Evolutionary conservation across 2,329 filamentous ascomycete genomes (phyloP), one percentile per base, ranked within the genome.

Genomic region (Anthostomella pinea): DNA sequence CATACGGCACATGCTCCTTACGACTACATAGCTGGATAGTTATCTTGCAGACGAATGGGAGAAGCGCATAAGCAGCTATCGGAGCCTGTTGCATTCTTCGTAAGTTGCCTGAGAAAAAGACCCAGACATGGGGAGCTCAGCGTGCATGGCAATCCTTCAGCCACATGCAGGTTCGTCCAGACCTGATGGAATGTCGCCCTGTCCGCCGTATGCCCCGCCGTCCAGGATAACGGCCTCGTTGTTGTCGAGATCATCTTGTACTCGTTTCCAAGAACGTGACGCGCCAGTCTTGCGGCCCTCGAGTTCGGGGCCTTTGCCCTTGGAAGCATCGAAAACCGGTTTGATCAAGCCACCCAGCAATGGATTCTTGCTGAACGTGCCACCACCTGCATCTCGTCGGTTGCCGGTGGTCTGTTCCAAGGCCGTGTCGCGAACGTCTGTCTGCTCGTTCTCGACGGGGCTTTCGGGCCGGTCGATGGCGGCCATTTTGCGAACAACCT

Each of bases 401-500:
- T 67, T 66, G 2, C 56, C 57, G 8, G 55, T 57, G 4, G 57
- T 63, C 49, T 65, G 64, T 31, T 48, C 58, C 35, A 64, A 35
- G 6, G 41, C 43, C 0, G 46, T 11, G 29, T 37, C 23, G 38
- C 30, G 17, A 22, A 28, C 44, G 23, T 51, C 10, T 1, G 55
- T 51, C 9, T 62, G 58, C 1, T 65, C 62, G 0, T 68, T 64
- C 4, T 68, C 67, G 6, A 69, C 68, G 1, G 80, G 80, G 6
- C 70, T 77, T 3, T 65, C 65, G 4, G 75, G 77, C 30, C 74
- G 67, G 44, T 84, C 81, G 14, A 76, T 61, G 4, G 81, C 74
- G 11, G 75, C 77, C 75, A 87, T 87, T 50, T 78, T 78, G 41
- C 77, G 79, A 4, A 93, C 81, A 3, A 95, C 79, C 52, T 83